Evolutionary conservation across 2,329 filamentous ascomycete species (phyloP), one percentile per base, ranked within the genome.

Genomic region (Microsporum canis): DNA sequence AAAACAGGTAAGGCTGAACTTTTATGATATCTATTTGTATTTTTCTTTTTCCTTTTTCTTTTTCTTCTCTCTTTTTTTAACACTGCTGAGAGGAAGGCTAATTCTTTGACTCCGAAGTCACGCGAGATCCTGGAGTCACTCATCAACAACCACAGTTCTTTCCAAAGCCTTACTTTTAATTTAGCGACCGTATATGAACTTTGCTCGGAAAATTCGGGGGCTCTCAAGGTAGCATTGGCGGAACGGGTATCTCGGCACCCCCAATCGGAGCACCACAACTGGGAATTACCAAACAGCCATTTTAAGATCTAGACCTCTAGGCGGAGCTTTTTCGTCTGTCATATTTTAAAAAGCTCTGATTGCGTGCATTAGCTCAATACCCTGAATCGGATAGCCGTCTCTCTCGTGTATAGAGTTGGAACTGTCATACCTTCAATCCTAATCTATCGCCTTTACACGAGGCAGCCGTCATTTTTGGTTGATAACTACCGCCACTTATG

Each of bases 101-200:
- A 65, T 47, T 53, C 33, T 5, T 58, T 47, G 17, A 23, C 39
- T 47, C 56, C 43, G 2, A 63, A 89, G 80, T 88, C 89, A 0
- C 83, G 84, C 12, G 73, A 78, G 10, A 74, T 88, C 0, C 77
- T 96, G 2, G 87, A 92, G 68, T 74, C 76, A 0, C 75, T 95
- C 8, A 78, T 91, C 0, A 79, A 83, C 2, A 71, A 77, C 0
- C 83, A 85, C 0, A 78, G 83, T 45, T 82, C 84, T 0, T 96
- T 92, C 62, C 86, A 88, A 64, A 88, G 88, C 0, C 76, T 96
- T 1, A 82, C 95, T 0, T 95, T 96, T 75, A 97, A 97, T 71
- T 75, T 99, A 10, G 85, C 86, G 8, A 97, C 92, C 0, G 84
- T 96, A 68, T 97, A 95, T 71, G 94, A 97, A 74, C 80, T 97